phyloP scores from a whole-genome alignment of 208 protist genomes.

The Porcisia hertigi region DNA sequence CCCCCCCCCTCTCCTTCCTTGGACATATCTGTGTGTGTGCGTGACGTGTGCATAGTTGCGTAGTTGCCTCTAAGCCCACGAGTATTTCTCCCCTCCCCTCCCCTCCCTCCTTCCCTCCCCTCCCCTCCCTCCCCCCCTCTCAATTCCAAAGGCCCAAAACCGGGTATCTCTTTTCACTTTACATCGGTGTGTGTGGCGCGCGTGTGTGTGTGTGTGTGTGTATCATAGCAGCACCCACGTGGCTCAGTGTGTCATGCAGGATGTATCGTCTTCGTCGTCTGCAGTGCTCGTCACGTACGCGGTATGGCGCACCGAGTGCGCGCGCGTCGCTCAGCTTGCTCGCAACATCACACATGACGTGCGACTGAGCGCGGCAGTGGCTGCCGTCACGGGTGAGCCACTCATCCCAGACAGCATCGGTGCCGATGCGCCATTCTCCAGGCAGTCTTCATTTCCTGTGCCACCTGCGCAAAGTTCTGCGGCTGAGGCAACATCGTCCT shows the following conservation, averaged over 20 bases:
- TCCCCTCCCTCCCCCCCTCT: neutral
- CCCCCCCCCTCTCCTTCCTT: neutral
- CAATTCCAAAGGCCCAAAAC: neutral
- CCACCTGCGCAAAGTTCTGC: neutral
- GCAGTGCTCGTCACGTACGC: constrained; percentile 9
- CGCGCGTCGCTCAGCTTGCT: constrained; percentile 9
- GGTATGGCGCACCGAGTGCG: constrained; percentile 18
- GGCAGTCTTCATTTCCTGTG: neutral
- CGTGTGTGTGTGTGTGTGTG: neutral
- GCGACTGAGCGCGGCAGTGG: neutral
- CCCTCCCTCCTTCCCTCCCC: neutral
- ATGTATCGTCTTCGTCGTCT: constrained; percentile 3
- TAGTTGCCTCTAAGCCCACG: no score
- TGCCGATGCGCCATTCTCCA: neutral
- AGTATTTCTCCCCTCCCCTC: neutral
- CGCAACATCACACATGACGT: constrained; percentile 7
- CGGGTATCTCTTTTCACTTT: neutral
- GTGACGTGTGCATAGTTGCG: no score
- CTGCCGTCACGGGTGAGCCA: constrained; percentile 3
- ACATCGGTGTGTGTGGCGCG: neutral
- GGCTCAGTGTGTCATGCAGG: neutral
- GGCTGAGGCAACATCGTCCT: neutral
- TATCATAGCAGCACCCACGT: neutral
- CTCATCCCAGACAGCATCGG: neutral
- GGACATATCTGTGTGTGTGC: no score